phyloP scores from a whole-genome alignment of 257 asterid species.

The Leonotis leonurus region DNA sequence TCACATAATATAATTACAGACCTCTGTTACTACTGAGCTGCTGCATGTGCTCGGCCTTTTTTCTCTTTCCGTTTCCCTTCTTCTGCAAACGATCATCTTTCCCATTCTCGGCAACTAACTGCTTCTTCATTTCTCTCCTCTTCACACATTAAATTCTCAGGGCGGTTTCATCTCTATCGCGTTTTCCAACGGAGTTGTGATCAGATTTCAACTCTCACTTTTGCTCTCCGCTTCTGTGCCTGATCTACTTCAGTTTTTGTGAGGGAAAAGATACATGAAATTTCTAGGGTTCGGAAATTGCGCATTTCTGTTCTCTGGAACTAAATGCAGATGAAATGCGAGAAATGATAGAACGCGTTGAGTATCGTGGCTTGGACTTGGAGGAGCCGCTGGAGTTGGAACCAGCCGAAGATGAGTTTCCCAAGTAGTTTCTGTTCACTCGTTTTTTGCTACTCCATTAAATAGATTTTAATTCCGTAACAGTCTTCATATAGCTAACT shows the following conservation, averaged over 20 bases:
- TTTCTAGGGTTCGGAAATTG: slow-evolving; percentile 20
- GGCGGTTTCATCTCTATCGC: neutral
- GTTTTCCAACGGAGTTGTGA: neutral
- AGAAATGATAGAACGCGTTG: slow-evolving; percentile 15
- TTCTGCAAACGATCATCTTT: neutral
- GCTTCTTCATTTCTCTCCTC: neutral
- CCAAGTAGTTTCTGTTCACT: slow-evolving; percentile 14
- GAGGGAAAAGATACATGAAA: neutral
- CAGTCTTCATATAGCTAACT: neutral
- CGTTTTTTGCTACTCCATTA: neutral
- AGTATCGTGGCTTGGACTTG: slow-evolving; percentile 15
- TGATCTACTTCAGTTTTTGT: neutral
- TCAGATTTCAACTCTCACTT: neutral
- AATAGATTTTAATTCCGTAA: neutral
- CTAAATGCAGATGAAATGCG: slow-evolving; percentile 13
- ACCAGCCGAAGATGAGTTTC: slow-evolving; percentile 13
- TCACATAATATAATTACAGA: neutral
- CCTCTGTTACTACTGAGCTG: neutral
- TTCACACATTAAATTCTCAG: neutral
- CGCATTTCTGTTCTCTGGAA: neutral
- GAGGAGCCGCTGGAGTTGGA: slow-evolving; percentile 16
- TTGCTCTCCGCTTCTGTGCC: neutral
- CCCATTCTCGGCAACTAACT: too few species aligned
- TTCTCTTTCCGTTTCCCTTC: slow-evolving; percentile 4
- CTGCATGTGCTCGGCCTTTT: slow-evolving; percentile 19